Evolutionary conservation across 805 yeast genomes (phyloP), one percentile per base, ranked within the genome.

Genomic region (Candida chilensis): DNA sequence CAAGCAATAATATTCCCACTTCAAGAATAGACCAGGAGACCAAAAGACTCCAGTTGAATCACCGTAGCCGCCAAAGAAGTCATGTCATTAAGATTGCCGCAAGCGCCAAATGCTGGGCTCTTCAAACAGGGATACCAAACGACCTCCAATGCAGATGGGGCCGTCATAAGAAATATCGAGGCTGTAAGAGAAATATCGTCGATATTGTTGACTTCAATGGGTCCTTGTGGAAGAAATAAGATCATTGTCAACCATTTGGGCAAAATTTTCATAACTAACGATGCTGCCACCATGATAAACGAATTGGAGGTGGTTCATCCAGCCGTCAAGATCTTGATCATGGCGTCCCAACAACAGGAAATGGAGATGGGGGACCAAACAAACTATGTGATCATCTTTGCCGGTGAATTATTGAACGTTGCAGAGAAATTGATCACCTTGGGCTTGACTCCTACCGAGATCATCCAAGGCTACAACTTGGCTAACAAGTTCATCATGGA

Each of bases 261-360:
- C 36, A 86, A 80, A 50, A 80, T 85, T 16, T 85, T 87, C 52
- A 74, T 92, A 38, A 92, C 97, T 26, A 85, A 85, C 44, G 98
- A 92, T 54, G 96, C 97, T n/a, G 96, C 96, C 22, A 92, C 98
- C 5, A 92, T 92, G 79, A 67, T 92, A 36, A 74, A 81, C 41
- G 97, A 92, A 55, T 64, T 90, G 33, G 96, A 90, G 38, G 86
- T 90, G 41, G 87, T 92, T 28, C 97, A 90, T 53, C 98, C 98
- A 5, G 97, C 96, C 3, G 98, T 92, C 8, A 92, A 90, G 57
- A 75, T 92, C 28, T 71, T 92, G 38, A 92, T 90, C 32, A 87
- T 87, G 96, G 95, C 97, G 14, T 77, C 94, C 10, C 84, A 90
- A 52, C 98, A 92, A 63, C 98, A 92, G 60, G 95, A 92, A 54